Evolutionary conservation across 2,329 filamentous ascomycete species (phyloP).

Genomic region (Phaeosphaeriaceae sp.): DNA sequence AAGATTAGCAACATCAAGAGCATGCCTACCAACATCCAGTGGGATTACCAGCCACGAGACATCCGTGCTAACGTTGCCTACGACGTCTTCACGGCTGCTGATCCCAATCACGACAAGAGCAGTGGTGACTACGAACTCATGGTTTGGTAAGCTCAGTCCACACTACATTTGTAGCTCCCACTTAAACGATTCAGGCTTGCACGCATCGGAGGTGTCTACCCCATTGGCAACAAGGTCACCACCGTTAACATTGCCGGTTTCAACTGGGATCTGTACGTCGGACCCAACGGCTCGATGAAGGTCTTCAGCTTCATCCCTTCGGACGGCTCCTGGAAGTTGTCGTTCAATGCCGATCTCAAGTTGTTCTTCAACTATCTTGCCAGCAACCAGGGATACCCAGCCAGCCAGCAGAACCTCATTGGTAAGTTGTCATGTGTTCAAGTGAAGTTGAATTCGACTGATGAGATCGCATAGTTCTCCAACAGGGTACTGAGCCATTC

Average conservation of each 20-base stretch:
- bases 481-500: constrained; percentile 34
- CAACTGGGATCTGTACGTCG: constrained; percentile 64
- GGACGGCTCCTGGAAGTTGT: constrained; percentile 44
- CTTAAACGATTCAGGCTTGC: constrained; percentile 18
- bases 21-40: constrained; percentile 25
- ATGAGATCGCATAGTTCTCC: constrained; percentile 17
- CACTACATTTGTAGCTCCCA: neutral
- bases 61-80: constrained; percentile 34
- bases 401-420: constrained; percentile 27
- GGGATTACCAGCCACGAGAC: constrained; percentile 24
- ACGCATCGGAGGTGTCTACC: constrained; percentile 22
- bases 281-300: constrained; percentile 63
- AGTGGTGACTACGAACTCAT: constrained; percentile 35
- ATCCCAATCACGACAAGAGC: constrained; percentile 29
- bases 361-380: constrained; percentile 66
- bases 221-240: constrained; percentile 24
- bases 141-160: constrained; percentile 24
- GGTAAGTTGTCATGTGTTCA: constrained; percentile 16
- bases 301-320: constrained; percentile 66
- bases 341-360: constrained; percentile 63
- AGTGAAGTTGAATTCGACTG: neutral
- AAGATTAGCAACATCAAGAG: constrained; percentile 23
- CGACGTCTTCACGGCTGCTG: constrained; percentile 30
- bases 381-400: constrained; percentile 52
- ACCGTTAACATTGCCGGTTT: constrained; percentile 56